phyloP scores from a whole-genome alignment of 345 rosid species.

The Abelmoschus esculentus region DNA sequence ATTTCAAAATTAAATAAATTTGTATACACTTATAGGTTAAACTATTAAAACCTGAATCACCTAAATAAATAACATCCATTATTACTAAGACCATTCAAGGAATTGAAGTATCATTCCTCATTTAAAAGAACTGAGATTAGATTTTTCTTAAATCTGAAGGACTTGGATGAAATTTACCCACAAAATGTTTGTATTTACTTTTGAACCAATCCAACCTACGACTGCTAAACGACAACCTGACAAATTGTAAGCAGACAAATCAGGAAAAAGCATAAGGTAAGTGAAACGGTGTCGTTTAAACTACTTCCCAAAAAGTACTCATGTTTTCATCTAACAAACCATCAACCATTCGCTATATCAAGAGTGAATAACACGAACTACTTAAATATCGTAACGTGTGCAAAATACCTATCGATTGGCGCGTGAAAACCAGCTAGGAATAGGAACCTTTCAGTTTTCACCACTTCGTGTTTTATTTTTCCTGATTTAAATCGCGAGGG shows the following conservation, averaged over 20 bases:
- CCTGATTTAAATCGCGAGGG: constrained; percentile 17
- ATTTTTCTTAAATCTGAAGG: neutral
- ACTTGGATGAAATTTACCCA: neutral
- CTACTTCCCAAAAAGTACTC: neutral
- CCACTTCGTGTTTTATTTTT: neutral
- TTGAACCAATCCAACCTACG: neutral
- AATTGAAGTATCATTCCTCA: too few relatives aligned
- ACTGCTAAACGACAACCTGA: constrained; percentile 9
- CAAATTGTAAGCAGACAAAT: neutral
- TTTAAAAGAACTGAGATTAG: neutral
- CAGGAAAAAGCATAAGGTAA: neutral
- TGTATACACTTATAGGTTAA: too few relatives aligned
- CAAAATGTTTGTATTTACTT: too few relatives aligned
- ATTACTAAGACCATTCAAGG: too few relatives aligned
- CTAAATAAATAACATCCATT: too few relatives aligned
- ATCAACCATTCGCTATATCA: too few relatives aligned
- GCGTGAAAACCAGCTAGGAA: neutral
- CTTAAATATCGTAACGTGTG: neutral
- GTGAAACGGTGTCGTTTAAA: constrained; percentile 4
- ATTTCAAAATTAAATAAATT: too few relatives aligned
- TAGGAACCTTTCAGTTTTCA: constrained; percentile 7
- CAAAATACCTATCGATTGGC: neutral
- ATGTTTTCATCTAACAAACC: neutral
- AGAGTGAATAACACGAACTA: neutral
- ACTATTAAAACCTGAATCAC: too few relatives aligned